Base-by-base conservation (phyloP, 31 red algal species). In the Odonthalia washingtoniensis region DNA sequence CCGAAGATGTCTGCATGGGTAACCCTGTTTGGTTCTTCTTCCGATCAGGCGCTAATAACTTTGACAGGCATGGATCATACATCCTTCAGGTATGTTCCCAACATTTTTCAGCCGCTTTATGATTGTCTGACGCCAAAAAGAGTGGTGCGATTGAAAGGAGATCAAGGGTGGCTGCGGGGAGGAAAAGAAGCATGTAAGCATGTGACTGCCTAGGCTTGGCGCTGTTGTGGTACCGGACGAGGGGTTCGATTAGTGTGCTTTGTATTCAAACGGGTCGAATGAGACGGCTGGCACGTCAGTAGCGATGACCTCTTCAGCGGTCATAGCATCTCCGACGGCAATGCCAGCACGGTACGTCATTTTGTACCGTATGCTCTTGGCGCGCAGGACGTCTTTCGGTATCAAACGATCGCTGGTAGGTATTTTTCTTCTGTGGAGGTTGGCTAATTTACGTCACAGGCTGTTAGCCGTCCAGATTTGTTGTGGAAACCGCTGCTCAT, bases 391-490 rank as follows among this genome's bases (percentile, higher is more conserved):
- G 38, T 44, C 74, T 14, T 40, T 37, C 5, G 74, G 17, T 37
- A 77, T 77, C 38, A 16, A 37, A 6, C 31, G 74, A 77, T 77
- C 74, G 34, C 74, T 37, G 12, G 74, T 77, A 14, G 74, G 74
- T 9, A 77, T 77, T 46, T 46, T 77, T 16, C 38, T 38, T 6
- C 74, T 14, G 27, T 77, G 41, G 5, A 77, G 41, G 2, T 45
- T 27, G 5, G 63, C 42, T 35, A 81, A 64, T 38, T 81, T 81
- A 31, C 27, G 18, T 33, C 32, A 9, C 17, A 81, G 42, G 32
- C 35, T 28, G 27, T 77, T 14, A n/a, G 28, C 16, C 16, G 74
- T 77, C 35, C 74, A 18, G 5, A 44, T 46, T 18, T 21, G 12
- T 18, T 27, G 31, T 38, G 39, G 39, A 44, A 45, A 77, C 39